phyloP scores from a whole-genome alignment of 352 stramenopile genomes.

The Poterioochromonas sp. region DNA sequence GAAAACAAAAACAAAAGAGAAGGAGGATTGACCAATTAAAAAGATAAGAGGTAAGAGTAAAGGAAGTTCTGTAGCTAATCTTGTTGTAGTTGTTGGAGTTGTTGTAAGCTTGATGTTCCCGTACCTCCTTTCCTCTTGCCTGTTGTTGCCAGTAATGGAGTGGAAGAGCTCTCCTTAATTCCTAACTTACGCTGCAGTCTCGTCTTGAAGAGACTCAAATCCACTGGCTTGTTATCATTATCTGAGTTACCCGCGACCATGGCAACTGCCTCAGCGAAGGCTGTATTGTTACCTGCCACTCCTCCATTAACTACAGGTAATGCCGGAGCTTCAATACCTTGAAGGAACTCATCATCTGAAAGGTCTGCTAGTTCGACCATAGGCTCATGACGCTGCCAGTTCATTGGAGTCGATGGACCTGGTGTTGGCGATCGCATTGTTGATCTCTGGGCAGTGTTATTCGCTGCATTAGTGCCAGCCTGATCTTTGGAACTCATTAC shows the following conservation, averaged over 20 bases:
- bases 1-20: too few relatives aligned
- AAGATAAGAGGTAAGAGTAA: too few relatives aligned
- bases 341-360: constrained; percentile 3
- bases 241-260: not conserved
- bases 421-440: constrained; percentile 12
- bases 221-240: constrained; percentile 4
- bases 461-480: not conserved
- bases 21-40: too few relatives aligned
- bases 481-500: not conserved
- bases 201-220: not conserved
- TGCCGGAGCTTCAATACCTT: not conserved
- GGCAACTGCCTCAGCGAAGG: not conserved
- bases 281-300: not conserved
- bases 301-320: not conserved
- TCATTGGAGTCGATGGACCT: constrained; percentile 21
- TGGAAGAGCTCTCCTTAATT: too few relatives aligned
- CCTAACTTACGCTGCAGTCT: not conserved
- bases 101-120: too few relatives aligned
- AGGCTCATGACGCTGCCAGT: not conserved
- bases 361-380: not conserved
- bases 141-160: too few relatives aligned
- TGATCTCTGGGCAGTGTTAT: not conserved
- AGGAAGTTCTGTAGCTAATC: too few relatives aligned
- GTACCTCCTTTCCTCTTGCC: too few relatives aligned
- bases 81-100: too few relatives aligned